Percentiles rank a stretch among this genome's conserved stretches.
Evolutionary conservation across 768 basidiomycete genomes (phyloP).

Genomic region (Mycena leptocephala): DNA sequence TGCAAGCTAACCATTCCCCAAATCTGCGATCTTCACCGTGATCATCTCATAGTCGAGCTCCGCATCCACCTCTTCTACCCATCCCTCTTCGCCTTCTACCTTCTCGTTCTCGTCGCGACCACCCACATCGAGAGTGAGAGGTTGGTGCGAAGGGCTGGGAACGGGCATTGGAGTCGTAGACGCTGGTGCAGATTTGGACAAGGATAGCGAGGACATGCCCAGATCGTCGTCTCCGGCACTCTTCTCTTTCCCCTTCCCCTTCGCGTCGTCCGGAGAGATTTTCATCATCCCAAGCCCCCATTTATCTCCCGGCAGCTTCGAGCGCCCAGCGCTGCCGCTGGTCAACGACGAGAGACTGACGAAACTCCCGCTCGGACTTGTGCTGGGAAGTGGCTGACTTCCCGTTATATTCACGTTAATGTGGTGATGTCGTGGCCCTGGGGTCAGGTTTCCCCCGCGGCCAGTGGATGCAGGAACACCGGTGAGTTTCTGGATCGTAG

Average conservation of each 20-base stretch:
- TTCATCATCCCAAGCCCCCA: conserved; percentile 95
- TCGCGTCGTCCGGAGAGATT: conserved; percentile 70
- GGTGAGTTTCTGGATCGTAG: conserved; percentile 69
- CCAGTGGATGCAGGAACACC: conserved; percentile 95
- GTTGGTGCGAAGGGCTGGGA: not conserved
- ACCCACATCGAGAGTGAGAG: conserved; percentile 12
- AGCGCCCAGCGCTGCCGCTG: conserved; percentile 8
- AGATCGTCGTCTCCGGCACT: conserved; percentile 6
- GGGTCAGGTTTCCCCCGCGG: conserved; percentile 96
- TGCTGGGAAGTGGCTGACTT: conserved; percentile 87
- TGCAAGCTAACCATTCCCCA: conserved; percentile 86
- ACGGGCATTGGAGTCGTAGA: conserved; percentile 3
- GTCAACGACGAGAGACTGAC: conserved; percentile 52
- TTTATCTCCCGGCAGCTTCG: conserved; percentile 71
- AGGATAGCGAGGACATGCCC: conserved; percentile 19
- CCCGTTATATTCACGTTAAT: conserved; percentile 81
- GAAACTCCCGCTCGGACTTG: conserved; percentile 58
- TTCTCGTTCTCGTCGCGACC: not conserved
- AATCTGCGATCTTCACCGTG: conserved; percentile 98
- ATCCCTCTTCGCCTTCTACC: conserved; percentile 27
- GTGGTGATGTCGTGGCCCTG: conserved; percentile 66
- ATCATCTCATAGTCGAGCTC: conserved; percentile 72
- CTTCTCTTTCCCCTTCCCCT: conserved; percentile 47
- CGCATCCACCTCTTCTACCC: conserved; percentile 34
- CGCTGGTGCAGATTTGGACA: conserved; percentile 29